These are phyloP conservation scores for Chlorella vulgaris DNA, from an alignment of 139 green algal species.

Conservation along the genomic window DNA sequence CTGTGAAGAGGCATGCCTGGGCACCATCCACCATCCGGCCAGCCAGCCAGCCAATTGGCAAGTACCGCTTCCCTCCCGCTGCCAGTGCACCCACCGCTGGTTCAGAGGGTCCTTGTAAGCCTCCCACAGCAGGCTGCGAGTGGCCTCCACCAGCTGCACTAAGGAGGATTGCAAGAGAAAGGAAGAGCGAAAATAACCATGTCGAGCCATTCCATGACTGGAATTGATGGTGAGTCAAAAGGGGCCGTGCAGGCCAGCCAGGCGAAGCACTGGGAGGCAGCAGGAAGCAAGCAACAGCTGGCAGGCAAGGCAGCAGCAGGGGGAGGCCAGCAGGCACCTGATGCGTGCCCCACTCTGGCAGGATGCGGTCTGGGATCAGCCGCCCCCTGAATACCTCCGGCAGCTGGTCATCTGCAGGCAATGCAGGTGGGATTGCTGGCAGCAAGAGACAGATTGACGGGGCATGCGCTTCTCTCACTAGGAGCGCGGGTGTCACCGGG, in stretches of 20 bases:
- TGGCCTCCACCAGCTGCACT: constrained; percentile 35
- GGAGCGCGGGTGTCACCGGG: too few relatives aligned
- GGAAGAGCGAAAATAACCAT: neutral
- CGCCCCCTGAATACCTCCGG: constrained; percentile 9
- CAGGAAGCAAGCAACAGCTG: too few relatives aligned
- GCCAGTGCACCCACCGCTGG: constrained; percentile 15
- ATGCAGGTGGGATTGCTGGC: neutral
- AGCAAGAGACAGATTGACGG: too few relatives aligned
- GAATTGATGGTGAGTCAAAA: too few relatives aligned
- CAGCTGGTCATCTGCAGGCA: constrained; percentile 14
- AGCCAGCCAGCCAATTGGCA: too few relatives aligned
- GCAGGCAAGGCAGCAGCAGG: too few relatives aligned
- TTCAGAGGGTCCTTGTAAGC: constrained; percentile 54
- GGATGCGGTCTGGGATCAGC: constrained; percentile 25
- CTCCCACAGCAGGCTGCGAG: constrained; percentile 46
- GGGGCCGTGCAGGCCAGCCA: too few relatives aligned
- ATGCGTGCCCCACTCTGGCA: constrained; percentile 30
- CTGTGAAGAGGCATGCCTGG: neutral
- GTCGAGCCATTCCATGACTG: too few relatives aligned
- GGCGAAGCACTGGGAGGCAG: too few relatives aligned
- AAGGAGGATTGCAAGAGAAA: neutral
- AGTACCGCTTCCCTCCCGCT: neutral
- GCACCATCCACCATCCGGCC: neutral
- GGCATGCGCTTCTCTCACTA: too few relatives aligned
- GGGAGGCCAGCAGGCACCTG: neutral